Evolutionary conservation across 2,329 filamentous ascomycete species (phyloP).

Genomic region (Penicillium digitatum): DNA sequence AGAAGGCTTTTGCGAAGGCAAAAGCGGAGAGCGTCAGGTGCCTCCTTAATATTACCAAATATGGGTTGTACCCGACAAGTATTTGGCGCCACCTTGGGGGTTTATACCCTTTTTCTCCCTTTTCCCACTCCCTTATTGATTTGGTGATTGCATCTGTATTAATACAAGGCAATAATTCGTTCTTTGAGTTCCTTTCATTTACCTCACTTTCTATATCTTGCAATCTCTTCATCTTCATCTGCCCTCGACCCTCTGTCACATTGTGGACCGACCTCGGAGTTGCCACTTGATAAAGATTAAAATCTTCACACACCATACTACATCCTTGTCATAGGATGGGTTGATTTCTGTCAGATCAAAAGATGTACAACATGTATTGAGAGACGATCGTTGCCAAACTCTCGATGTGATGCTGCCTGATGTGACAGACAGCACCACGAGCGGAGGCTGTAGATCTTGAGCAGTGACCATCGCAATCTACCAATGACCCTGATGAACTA

Average conservation of each 20-base stretch:
- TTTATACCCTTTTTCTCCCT: constrained; percentile 13
- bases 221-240: not conserved
- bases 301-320: constrained; percentile 7
- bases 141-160: not conserved
- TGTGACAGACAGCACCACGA: constrained; percentile 3
- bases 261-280: constrained; percentile 3
- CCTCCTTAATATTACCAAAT: constrained; percentile 28
- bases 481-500: constrained; percentile 7
- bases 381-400: constrained; percentile 1
- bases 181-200: constrained; percentile 6
- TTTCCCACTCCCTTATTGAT: constrained; percentile 3
- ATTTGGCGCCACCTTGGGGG: constrained; percentile 17
- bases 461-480: constrained; percentile 8
- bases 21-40: constrained; percentile 31
- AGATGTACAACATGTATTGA: not conserved
- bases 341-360: not conserved
- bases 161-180: constrained; percentile 7
- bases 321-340: not conserved
- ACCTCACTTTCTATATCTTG: not conserved
- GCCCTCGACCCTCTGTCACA: not conserved
- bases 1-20: constrained; percentile 20
- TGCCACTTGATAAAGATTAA: constrained; percentile 1
- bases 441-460: constrained; percentile 10
- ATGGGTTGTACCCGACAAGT: constrained; percentile 15
- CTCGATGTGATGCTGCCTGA: not conserved